Base-by-base conservation (phyloP, 306 rosid genomes). In the Psophocarpus tetragonolobus region DNA sequence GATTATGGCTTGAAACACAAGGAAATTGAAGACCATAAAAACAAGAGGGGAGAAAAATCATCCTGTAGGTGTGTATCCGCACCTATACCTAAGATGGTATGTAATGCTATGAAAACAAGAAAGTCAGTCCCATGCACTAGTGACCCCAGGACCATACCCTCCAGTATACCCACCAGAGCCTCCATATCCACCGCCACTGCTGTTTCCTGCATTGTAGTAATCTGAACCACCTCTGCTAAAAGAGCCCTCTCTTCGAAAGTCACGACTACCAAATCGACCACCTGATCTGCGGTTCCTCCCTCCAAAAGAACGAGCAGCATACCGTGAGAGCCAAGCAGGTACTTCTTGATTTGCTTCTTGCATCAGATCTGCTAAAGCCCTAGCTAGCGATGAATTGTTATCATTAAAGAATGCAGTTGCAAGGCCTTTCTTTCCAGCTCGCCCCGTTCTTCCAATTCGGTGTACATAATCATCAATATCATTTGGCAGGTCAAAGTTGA, bases 381-480 rank as follows among this genome's bases (percentile, higher is more conserved):
- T 85, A 8, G 97, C 94, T n/a, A 91, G 18, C 0, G 91, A 86
- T 4, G 88, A 6, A 79, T 89, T 91, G 83, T 89, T 91, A 57
- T 91, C 97, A 44, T 89, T 91, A 69, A 91, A 91, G 76, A 91
- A 91, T 24, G 94, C 97, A 62, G 97, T 91, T 4, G 97, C 97
- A 44, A 91, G 80, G 33, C 97, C 97, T 41, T 87, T 71, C 80
- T 91, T 91, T 38, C 97, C 97, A 57, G 97, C 97, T 83, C 97
- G 85, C 18, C 97, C 97, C 36, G 97, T 91, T 27, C 97, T 88
- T 68, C 97, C 97, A 68, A 89, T 91, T 5, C 97, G 93, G 53
- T 91, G 97, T 21, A 91, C 97, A 75, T 91, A 91, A 80, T 91
- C 97, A 77, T 91, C 97, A 75, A 91, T 91, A 82, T 91, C 97